Base-by-base conservation (phyloP, 805 yeast species). In the Candida sonorensis region DNA sequence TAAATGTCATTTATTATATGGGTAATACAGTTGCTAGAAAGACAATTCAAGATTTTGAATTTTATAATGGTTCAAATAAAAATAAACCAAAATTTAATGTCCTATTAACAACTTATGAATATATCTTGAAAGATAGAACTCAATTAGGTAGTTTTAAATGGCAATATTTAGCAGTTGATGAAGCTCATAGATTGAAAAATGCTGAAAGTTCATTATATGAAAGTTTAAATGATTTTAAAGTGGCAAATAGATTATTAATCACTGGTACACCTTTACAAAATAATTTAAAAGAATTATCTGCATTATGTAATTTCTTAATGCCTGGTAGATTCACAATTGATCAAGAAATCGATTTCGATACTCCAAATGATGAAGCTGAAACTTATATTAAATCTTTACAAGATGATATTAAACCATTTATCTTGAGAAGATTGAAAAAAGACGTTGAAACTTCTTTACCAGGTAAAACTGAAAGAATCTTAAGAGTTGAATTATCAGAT, bases 251-350 rank as follows among this genome's bases (percentile, higher is more conserved):
- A 45, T 62, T 92, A 39, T 68, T 92, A 42, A 92, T 92, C 48
- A 92, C 99, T 4, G 99, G 99, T 64, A 92, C 99, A 1, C 99
- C 99, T 7, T 68, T 92, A 42, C 99, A 92, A 57, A 92, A 92
- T 52, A 92, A 92, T 55, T 80, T 92, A 46, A 85, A 86, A 50
- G 99, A 92, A 60, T 68, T 92, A 46, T 96, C 95, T 3, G 97
- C 99, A 0, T 68, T 92, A 41, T 87, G 94, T 29, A 84, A 92
- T 54, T 92, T 92, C 57, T 68, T 92, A 51, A 88, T 87, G 95
- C 98, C 98, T 0, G 97, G 97, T 0, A 79, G 77, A 48, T 79
- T 90, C 44, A 67, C 69, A 34, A 90, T 92, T 44, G 95, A 88
- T 41, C 94, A 84, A 57, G 97, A 90, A 54, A 90, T 92, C 57